Conservation (phyloP, 495 filamentous ascomycete species). For the Penicillium soppii region DNA sequence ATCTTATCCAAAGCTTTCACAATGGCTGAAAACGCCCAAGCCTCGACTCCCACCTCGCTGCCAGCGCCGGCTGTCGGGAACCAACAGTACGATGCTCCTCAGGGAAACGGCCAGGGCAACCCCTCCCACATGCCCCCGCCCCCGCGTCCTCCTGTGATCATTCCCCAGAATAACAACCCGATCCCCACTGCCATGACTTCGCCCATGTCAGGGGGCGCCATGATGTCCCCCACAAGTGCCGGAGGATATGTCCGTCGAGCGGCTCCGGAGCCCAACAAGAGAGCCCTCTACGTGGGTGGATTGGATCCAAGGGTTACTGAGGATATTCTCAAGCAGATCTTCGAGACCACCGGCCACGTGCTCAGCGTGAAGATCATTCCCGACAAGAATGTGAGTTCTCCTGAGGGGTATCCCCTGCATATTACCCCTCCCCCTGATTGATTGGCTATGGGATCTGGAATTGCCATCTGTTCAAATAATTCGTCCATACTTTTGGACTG, state of each 20-base stretch:
- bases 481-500: neutral
- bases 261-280: slow-evolving; percentile 97
- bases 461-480: neutral
- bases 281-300: slow-evolving; percentile 94
- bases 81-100: slow-evolving; percentile 66
- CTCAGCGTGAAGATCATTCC: slow-evolving; percentile 99
- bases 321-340: slow-evolving; percentile 95
- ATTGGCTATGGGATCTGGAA: neutral
- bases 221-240: slow-evolving; percentile 80
- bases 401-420: slow-evolving; percentile 8
- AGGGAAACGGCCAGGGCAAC: slow-evolving; percentile 59
- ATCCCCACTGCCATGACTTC: slow-evolving; percentile 93
- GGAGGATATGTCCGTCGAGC: slow-evolving; percentile 85
- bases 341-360: slow-evolving; percentile 97
- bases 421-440: slow-evolving; percentile 1
- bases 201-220: slow-evolving; percentile 66
- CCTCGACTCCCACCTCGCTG: slow-evolving; percentile 52
- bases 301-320: slow-evolving; percentile 95
- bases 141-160: slow-evolving; percentile 81
- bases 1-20: slow-evolving; percentile 24
- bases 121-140: slow-evolving; percentile 88
- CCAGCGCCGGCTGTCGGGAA: slow-evolving; percentile 65
- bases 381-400: slow-evolving; percentile 85
- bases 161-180: slow-evolving; percentile 94
- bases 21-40: slow-evolving; percentile 68